Percentiles rank a stretch among this genome's conserved stretches.
phyloP scores from a whole-genome alignment of 2,329 filamentous ascomycete genomes.

The Scortechinia acanthostroma region DNA sequence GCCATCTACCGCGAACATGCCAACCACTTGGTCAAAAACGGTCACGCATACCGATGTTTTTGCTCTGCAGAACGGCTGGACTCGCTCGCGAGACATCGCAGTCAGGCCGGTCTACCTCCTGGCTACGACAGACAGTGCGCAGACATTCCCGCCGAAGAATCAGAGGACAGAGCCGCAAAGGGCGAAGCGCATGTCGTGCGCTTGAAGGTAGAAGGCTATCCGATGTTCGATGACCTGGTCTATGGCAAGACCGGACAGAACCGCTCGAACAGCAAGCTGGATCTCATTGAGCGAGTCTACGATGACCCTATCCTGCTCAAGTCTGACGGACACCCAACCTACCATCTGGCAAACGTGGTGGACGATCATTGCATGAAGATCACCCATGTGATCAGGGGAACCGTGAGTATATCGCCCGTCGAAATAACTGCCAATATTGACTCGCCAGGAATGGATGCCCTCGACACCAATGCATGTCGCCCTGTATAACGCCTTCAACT shows the following conservation, averaged over 20 bases:
- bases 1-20: constrained; percentile 67
- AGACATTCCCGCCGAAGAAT: constrained; percentile 57
- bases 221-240: constrained; percentile 66
- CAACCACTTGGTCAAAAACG: constrained; percentile 58
- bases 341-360: constrained; percentile 94
- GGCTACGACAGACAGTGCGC: constrained; percentile 62
- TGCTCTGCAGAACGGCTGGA: constrained; percentile 70
- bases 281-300: neutral
- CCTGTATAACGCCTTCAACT: constrained; percentile 72
- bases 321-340: constrained; percentile 85
- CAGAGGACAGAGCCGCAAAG: constrained; percentile 59
- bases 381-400: constrained; percentile 87
- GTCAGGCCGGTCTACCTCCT: constrained; percentile 21
- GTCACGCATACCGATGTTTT: constrained; percentile 87
- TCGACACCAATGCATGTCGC: constrained; percentile 72
- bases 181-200: constrained; percentile 73
- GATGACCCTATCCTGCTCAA: constrained; percentile 90
- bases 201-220: constrained; percentile 56
- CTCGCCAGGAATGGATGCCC: constrained; percentile 77
- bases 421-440: neutral
- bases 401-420: constrained; percentile 35
- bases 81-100: constrained; percentile 44
- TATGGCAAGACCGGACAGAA: constrained; percentile 62
- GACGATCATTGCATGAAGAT: constrained; percentile 95
- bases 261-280: constrained; percentile 25